Evolutionary conservation across 352 stramenopile genomes (phyloP).

Genomic region (Pythium volutum): DNA sequence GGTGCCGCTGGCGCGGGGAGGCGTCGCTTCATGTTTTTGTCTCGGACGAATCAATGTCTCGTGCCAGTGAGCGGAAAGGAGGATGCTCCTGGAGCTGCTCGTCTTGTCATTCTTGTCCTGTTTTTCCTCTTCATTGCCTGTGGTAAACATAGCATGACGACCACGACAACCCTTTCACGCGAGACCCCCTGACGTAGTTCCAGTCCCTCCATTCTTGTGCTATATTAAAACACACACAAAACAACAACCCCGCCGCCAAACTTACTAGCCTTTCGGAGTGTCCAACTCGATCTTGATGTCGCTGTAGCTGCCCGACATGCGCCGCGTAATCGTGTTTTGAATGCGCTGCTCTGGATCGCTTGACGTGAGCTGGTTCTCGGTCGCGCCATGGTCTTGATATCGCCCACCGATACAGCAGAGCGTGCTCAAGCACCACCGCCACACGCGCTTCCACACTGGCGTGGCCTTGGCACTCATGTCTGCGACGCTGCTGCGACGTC

Average conservation of each 20-base stretch:
- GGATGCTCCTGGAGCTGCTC: not conserved
- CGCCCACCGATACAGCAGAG: conserved; percentile 5
- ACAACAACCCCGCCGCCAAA: too few species aligned
- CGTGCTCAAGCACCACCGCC: conserved; percentile 21
- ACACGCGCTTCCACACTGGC: conserved; percentile 20
- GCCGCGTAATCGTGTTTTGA: conserved; percentile 58
- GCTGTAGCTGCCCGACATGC: conserved; percentile 80
- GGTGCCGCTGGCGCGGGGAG: not conserved
- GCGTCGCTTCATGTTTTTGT: conserved; percentile 20
- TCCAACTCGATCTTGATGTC: conserved; percentile 69
- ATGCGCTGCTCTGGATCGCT: conserved; percentile 72
- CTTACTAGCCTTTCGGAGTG: conserved; percentile 46
- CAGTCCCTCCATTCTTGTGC: not conserved
- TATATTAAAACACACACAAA: conserved; percentile 3
- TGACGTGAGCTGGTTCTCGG: conserved; percentile 28
- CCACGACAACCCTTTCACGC: not conserved
- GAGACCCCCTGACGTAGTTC: too few species aligned
- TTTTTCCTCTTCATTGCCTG: not conserved
- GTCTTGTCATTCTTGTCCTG: conserved; percentile 2
- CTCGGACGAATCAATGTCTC: not conserved
- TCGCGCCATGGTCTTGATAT: not conserved
- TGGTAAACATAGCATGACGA: conserved; percentile 9
- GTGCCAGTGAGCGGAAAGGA: not conserved
- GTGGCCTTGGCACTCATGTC: conserved; percentile 29
- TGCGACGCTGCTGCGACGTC: conserved; percentile 48